Conservation (phyloP, 2,329 filamentous ascomycete genomes). For the Colletotrichum destructivum region DNA sequence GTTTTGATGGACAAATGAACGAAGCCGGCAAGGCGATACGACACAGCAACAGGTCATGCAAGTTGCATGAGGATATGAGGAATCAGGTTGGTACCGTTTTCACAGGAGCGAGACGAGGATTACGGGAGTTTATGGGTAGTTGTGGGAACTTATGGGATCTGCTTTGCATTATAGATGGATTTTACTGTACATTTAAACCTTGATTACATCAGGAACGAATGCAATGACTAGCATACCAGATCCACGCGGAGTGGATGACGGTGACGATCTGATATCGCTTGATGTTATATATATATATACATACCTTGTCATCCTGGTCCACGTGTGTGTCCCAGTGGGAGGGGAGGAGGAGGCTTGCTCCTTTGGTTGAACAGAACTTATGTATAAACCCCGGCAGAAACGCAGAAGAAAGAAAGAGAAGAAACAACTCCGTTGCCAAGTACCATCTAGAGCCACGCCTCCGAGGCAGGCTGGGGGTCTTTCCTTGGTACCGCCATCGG, state of each 20-base stretch:
- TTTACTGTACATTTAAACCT: neutral
- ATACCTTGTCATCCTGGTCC: neutral
- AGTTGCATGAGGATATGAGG: neutral
- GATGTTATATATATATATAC: neutral
- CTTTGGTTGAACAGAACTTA: too few relatives aligned
- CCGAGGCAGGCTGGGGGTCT: neutral
- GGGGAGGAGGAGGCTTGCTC: too few relatives aligned
- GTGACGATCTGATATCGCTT: neutral
- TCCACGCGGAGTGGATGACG: too few relatives aligned
- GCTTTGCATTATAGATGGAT: slow-evolving; percentile 3
- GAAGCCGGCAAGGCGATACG: neutral
- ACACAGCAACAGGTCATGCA: neutral
- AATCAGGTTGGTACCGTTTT: neutral
- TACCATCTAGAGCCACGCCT: neutral
- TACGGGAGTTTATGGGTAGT: neutral
- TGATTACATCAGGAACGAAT: neutral
- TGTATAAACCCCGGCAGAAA: too few relatives aligned
- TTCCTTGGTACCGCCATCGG: too few relatives aligned
- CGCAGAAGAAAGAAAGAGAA: neutral
- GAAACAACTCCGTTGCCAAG: neutral
- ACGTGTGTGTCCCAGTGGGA: neutral
- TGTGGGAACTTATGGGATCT: neutral
- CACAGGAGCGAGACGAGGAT: neutral
- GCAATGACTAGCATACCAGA: neutral
- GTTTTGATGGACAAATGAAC: neutral